Base-by-base conservation (phyloP, 2,329 filamentous ascomycete species). In the Claviceps digitariae region DNA sequence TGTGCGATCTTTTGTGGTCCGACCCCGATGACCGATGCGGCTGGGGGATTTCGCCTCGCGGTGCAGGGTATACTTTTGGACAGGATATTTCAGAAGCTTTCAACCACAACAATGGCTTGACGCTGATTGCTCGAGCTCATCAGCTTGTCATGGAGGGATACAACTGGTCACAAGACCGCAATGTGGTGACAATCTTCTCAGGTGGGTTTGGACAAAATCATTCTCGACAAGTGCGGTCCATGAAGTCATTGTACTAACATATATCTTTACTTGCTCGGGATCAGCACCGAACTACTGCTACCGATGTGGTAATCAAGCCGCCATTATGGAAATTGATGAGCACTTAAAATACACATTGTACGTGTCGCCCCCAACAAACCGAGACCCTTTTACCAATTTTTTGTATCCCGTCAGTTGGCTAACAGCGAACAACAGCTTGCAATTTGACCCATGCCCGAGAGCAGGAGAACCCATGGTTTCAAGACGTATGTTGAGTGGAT, bases 321-420 rank as follows among this genome's bases (percentile, higher is more conserved):
- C 93, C n/a, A 97, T 98, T 70, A 98, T 98, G 93, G 93, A 97
- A 73, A 98, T 98, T 70, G 93, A 97, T 61, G 93, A 98, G 74
- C 90, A 97, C 70, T 75, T 98, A 67, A 97, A 98, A 77, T 98
- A 97, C 74, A 97, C 93, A 66, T 97, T 98, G 91, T 96, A 80
- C 72, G 90, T 83, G 36, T 31, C n/a, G n/a, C n/a, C n/a, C n/a
- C n/a, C n/a, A n/a, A n/a, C n/a, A n/a, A n/a, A n/a, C n/a, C n/a
- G n/a, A n/a, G n/a, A n/a, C n/a, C n/a, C n/a, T n/a, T n/a, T n/a
- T n/a, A n/a, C n/a, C n/a, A n/a, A n/a, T n/a, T n/a, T n/a, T n/a
- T n/a, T n/a, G n/a, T n/a, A n/a, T n/a, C 31, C 31, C 10, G 6
- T 34, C 40, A n/a, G 41, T 31, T 10, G 57, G 57, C 64, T 71